Percentiles rank a stretch among this genome's conserved stretches.
Evolutionary conservation across 2,329 filamentous ascomycete species (phyloP).

Genomic region (Ascomycota sp.): DNA sequence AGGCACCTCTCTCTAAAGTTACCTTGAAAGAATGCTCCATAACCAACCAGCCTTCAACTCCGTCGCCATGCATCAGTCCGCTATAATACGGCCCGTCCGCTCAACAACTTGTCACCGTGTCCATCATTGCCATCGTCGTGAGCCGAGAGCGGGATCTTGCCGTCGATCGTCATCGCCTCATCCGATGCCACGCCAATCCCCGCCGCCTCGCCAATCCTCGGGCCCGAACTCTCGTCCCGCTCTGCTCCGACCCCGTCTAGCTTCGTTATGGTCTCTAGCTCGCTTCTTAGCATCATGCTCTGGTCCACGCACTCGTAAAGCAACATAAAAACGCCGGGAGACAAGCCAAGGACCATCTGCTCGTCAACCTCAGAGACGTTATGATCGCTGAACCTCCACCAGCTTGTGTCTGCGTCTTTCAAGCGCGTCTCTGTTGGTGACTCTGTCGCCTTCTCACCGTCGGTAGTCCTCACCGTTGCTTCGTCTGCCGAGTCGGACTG

Average conservation of each 20-base stretch:
- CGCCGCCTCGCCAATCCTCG: background rate
- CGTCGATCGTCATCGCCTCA: background rate
- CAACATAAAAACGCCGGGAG: conserved; percentile 75
- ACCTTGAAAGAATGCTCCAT: background rate
- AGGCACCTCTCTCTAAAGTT: too few relatives aligned
- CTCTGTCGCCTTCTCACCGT: conserved; percentile 1
- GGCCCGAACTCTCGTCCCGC: background rate
- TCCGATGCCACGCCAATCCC: background rate
- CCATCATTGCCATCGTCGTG: background rate
- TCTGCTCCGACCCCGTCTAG: background rate
- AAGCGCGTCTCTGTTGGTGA: too few relatives aligned
- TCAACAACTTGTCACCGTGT: background rate
- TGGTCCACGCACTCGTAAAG: conserved; percentile 69
- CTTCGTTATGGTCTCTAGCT: conserved; percentile 7
- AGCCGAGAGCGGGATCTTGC: background rate
- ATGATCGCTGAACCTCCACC: conserved; percentile 88
- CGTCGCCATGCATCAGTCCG: conserved; percentile 8
- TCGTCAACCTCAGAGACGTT: conserved; percentile 58
- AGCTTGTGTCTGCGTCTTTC: conserved; percentile 25
- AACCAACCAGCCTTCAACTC: conserved; percentile 5
- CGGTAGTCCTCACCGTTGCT: background rate
- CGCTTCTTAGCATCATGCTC: conserved; percentile 20
- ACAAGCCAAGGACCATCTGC: conserved; percentile 50
- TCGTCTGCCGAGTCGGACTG: too few relatives aligned
- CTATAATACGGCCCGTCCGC: background rate